These are phyloP conservation scores for Beauveria sp. DNA, from an alignment of 2,329 filamentous ascomycete species.

Conservation along the genomic window DNA sequence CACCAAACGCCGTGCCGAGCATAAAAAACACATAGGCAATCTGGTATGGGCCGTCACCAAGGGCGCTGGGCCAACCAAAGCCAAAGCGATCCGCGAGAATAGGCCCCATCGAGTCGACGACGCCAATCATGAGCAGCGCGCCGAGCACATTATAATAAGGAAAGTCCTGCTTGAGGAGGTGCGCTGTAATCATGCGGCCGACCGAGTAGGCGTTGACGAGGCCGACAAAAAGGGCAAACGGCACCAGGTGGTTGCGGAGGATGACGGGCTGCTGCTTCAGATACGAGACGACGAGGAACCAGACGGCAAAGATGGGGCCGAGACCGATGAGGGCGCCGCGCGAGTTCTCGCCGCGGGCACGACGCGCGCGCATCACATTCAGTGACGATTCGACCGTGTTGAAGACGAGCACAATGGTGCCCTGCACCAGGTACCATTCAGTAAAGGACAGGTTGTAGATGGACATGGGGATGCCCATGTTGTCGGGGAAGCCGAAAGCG, in stretches of 20 bases:
- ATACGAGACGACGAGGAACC: slow-evolving; percentile 71
- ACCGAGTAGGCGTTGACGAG: slow-evolving; percentile 92
- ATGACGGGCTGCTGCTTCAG: slow-evolving; percentile 80
- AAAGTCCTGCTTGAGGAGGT: slow-evolving; percentile 80
- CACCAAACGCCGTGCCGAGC: slow-evolving; percentile 73
- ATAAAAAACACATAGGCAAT: slow-evolving; percentile 86
- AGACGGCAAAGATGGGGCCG: slow-evolving; percentile 69
- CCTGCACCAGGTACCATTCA: slow-evolving; percentile 89
- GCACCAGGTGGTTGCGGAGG: slow-evolving; percentile 73
- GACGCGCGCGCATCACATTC: slow-evolving; percentile 79
- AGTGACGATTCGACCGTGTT: slow-evolving; percentile 74
- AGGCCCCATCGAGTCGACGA: slow-evolving; percentile 74
- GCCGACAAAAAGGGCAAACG: slow-evolving; percentile 82
- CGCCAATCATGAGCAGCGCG: slow-evolving; percentile 68
- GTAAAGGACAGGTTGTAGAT: slow-evolving; percentile 80
- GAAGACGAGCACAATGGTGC: slow-evolving; percentile 69
- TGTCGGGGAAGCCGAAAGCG: slow-evolving; percentile 60
- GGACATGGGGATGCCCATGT: slow-evolving; percentile 55
- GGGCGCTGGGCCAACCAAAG: slow-evolving; percentile 67
- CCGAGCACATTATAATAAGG: slow-evolving; percentile 85
- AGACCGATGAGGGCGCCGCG: slow-evolving; percentile 75
- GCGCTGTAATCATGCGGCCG: slow-evolving; percentile 90
- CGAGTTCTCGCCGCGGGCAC: slow-evolving; percentile 62
- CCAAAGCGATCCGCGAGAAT: slow-evolving; percentile 49
- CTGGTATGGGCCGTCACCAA: slow-evolving; percentile 76